Conservation (phyloP, 306 rosid species). For the Quercus alba region DNA sequence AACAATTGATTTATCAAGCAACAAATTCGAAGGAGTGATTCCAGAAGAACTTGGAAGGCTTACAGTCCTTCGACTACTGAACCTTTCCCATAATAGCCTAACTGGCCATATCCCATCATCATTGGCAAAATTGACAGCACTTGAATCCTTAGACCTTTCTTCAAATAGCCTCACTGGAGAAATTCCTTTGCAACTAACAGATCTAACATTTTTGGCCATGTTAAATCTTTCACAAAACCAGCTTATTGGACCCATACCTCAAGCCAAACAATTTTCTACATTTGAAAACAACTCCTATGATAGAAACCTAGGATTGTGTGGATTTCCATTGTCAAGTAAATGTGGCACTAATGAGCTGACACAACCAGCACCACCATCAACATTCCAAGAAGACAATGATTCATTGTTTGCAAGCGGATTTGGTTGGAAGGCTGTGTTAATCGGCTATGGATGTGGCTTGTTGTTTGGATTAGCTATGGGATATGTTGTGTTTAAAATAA, state of each 20-base stretch:
- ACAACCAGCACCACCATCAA: not conserved
- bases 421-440: conserved; percentile 27
- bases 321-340: conserved; percentile 27
- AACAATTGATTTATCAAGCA: conserved; percentile 36
- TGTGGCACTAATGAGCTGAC: not conserved
- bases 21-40: conserved; percentile 33
- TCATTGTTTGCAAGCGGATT: not conserved
- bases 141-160: conserved; percentile 43
- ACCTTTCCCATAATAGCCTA: conserved; percentile 32
- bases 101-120: conserved; percentile 30
- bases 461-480: conserved; percentile 22
- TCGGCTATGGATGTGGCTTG: conserved; percentile 38
- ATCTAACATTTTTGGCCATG: not conserved
- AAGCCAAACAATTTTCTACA: conserved; percentile 32
- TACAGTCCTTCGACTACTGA: conserved; percentile 17
- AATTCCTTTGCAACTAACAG: conserved; percentile 18
- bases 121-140: conserved; percentile 6
- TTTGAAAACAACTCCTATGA: conserved; percentile 23
- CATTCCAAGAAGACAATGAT: not conserved
- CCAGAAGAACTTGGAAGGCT: conserved; percentile 24
- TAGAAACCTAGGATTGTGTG: conserved; percentile 31
- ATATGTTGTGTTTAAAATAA: not conserved
- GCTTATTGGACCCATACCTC: conserved; percentile 30
- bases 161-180: conserved; percentile 4
- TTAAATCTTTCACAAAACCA: conserved; percentile 39